phyloP scores from a whole-genome alignment of 768 basidiomycete species.

The Clitopilus passeckerianus region DNA sequence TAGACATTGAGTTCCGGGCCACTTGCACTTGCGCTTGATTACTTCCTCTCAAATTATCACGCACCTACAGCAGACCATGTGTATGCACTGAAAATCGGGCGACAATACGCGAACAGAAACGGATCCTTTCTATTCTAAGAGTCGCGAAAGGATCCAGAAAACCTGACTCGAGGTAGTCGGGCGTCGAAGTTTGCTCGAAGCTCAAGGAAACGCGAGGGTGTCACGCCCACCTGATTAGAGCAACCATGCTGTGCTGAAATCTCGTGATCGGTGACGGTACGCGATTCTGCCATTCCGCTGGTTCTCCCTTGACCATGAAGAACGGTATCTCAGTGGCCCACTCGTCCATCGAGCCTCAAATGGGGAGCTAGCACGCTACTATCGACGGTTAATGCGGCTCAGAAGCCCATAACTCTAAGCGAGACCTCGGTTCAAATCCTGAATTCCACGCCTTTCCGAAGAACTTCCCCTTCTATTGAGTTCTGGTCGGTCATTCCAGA shows the following conservation, averaged over 20 bases:
- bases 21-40: too few species aligned
- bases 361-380: background rate
- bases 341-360: background rate
- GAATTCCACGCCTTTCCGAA: background rate
- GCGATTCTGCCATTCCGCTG: background rate
- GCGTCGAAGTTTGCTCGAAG: too few species aligned
- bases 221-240: background rate
- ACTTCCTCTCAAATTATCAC: too few species aligned
- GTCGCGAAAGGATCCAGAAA: too few species aligned
- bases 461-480: background rate
- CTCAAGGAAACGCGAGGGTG: background rate
- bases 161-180: too few species aligned
- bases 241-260: background rate
- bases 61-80: too few species aligned
- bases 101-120: too few species aligned
- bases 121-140: too few species aligned
- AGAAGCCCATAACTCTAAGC: background rate
- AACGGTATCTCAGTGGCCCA: background rate
- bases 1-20: too few species aligned
- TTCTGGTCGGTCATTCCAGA: background rate
- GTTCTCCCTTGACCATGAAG: background rate
- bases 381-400: background rate
- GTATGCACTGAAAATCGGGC: too few species aligned
- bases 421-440: background rate
- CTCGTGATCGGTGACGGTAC: background rate